A percentile compares a stretch with the other conserved stretches of the same genome.
Evolutionary conservation across 2,329 filamentous ascomycete genomes (phyloP).

Genomic region (Diaporthe longicolla): DNA sequence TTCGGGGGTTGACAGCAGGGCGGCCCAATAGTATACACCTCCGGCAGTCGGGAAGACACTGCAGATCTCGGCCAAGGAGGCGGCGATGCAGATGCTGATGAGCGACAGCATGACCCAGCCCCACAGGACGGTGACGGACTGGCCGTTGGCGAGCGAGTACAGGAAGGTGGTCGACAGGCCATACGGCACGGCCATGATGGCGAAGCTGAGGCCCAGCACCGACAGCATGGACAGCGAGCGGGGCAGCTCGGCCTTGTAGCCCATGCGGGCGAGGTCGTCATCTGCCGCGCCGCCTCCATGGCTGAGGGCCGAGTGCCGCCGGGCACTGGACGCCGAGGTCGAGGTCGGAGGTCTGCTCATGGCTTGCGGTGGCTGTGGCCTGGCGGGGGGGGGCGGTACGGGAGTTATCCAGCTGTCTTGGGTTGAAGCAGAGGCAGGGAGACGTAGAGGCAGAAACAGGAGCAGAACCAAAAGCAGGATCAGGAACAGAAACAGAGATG

Average conservation of each 20-base stretch:
- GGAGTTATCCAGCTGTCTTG: not conserved
- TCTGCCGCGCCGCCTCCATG: constrained; percentile 58
- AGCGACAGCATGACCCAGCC: constrained; percentile 78
- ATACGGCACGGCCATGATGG: constrained; percentile 81
- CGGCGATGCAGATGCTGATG: constrained; percentile 74
- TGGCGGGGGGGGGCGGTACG: no score
- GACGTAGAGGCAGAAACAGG: no score
- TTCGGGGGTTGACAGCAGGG: constrained; percentile 75
- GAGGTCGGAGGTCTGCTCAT: constrained; percentile 36
- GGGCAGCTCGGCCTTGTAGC: constrained; percentile 77
- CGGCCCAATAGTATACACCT: constrained; percentile 80
- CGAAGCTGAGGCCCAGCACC: constrained; percentile 77
- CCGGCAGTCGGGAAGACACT: constrained; percentile 78
- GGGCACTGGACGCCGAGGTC: constrained; percentile 29
- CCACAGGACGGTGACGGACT: constrained; percentile 78
- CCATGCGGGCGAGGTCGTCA: constrained; percentile 74
- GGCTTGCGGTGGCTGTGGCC: not conserved
- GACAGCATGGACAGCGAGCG: constrained; percentile 76
- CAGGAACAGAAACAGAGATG: not conserved
- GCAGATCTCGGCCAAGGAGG: constrained; percentile 78
- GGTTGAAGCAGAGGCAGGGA: no score
- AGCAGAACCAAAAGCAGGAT: no score
- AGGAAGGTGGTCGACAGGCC: constrained; percentile 78
- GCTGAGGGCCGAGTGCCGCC: constrained; percentile 16
- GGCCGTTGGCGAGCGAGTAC: constrained; percentile 77